A percentile compares a stretch with the other conserved stretches of the same genome.
Conservation (phyloP, 164 flowering plant genomes). For the Stephania japonica region DNA sequence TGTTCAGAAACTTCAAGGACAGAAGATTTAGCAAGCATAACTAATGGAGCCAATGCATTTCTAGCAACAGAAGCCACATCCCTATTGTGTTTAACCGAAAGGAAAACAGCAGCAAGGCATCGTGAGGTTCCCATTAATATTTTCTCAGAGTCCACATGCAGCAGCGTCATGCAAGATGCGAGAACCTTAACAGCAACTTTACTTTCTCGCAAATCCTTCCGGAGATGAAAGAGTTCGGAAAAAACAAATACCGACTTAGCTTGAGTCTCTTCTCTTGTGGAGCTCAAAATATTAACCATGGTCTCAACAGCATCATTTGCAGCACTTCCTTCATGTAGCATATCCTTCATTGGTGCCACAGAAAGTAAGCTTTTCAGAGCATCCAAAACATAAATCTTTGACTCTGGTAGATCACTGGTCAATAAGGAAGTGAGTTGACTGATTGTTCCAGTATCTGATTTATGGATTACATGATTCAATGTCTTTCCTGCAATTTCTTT, state of each 20-base stretch:
- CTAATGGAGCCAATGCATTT: conserved; percentile 59
- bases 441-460: conserved; percentile 95
- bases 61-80: conserved; percentile 77
- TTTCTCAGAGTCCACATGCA: conserved; percentile 61
- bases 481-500: conserved; percentile 95
- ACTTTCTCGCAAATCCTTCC: conserved; percentile 95
- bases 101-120: conserved; percentile 93
- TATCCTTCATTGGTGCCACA: conserved; percentile 70
- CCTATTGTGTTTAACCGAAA: conserved; percentile 70
- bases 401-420: conserved; percentile 91
- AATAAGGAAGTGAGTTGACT: conserved; percentile 90
- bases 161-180: conserved; percentile 55
- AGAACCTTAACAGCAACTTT: conserved; percentile 69
- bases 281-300: conserved; percentile 73
- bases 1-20: conserved; percentile 80
- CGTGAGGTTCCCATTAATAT: conserved; percentile 59
- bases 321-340: conserved; percentile 88
- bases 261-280: conserved; percentile 84
- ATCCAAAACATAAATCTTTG: conserved; percentile 90
- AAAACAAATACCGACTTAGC: conserved; percentile 85
- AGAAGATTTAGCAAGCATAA: conserved; percentile 65
- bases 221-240: conserved; percentile 65
- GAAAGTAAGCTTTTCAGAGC: conserved; percentile 86
- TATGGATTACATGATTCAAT: conserved; percentile 87
- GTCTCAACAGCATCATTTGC: conserved; percentile 96